phyloP scores from a whole-genome alignment of 805 yeast species.

The Wickerhamomyces alni region DNA sequence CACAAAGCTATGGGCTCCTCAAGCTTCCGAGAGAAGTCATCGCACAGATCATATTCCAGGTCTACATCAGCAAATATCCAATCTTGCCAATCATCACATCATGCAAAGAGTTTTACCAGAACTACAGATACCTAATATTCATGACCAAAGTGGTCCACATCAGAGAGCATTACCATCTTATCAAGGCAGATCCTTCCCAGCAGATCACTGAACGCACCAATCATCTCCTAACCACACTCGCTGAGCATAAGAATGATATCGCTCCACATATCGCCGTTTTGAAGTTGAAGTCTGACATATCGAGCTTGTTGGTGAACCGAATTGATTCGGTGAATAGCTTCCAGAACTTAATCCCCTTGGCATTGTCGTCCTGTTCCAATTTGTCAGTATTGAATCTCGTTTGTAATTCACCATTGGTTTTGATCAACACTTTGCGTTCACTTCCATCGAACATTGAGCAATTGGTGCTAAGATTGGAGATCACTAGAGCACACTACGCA shows the following conservation, averaged over 20 bases:
- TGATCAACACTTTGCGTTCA: slow-evolving; percentile 1
- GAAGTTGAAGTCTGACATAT: slow-evolving; percentile 5
- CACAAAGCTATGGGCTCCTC: slow-evolving; percentile 2
- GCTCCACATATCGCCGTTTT: slow-evolving; percentile 1
- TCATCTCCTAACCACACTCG: no score
- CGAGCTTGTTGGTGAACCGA: slow-evolving; percentile 1
- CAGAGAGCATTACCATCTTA: slow-evolving; percentile 2
- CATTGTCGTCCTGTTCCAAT: slow-evolving; percentile 1
- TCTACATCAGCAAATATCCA: slow-evolving; percentile 3
- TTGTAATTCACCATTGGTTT: slow-evolving; percentile 4
- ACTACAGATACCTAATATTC: slow-evolving; percentile 8
- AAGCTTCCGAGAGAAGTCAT: slow-evolving; percentile 15
- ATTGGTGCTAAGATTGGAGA: slow-evolving; percentile 7
- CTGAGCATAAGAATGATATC: neutral
- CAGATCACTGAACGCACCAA: no score
- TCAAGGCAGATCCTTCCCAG: neutral
- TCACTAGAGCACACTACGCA: slow-evolving; percentile 3
- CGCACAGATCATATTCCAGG: slow-evolving; percentile 4
- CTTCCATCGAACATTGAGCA: slow-evolving; percentile 4
- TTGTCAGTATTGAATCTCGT: slow-evolving; percentile 5
- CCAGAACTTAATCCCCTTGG: neutral
- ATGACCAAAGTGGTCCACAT: slow-evolving; percentile 6
- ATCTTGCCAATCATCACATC: slow-evolving; percentile 10
- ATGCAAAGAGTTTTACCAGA: slow-evolving; percentile 7
- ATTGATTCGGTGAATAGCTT: neutral